Percentiles rank a stretch among this genome's conserved stretches.
Evolutionary conservation across 495 filamentous ascomycete species (phyloP).

Genomic region (Talaromyces trachyspermus): DNA sequence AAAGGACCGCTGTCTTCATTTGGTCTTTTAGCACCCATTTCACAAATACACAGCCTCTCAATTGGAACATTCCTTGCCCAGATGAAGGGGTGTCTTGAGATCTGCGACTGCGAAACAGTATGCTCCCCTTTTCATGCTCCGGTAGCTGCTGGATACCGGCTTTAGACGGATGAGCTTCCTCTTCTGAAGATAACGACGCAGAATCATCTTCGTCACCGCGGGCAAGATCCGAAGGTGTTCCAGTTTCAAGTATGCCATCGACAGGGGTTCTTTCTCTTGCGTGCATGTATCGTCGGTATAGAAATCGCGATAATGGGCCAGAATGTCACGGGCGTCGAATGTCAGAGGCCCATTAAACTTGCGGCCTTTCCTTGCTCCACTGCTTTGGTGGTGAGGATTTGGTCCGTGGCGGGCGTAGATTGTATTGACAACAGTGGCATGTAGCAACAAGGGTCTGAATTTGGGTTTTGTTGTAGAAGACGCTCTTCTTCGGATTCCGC

Average conservation of each 20-base stretch:
- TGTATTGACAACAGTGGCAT: constrained; percentile 85
- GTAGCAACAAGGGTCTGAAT: constrained; percentile 60
- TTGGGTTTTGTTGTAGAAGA: constrained; percentile 13
- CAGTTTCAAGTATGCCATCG: no score
- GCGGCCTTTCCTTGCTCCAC: background rate
- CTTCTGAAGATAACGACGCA: background rate
- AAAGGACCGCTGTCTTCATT: constrained; percentile 23
- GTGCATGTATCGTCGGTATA: constrained; percentile 24
- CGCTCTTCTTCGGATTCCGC: constrained; percentile 1
- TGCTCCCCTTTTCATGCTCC: background rate
- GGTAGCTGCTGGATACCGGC: background rate
- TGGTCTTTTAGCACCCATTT: constrained; percentile 67
- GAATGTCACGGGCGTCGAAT: constrained; percentile 32
- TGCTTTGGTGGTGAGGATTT: background rate
- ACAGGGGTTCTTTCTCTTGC: background rate
- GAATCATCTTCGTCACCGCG: constrained; percentile 1
- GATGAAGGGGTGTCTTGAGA: constrained; percentile 23
- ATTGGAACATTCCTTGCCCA: constrained; percentile 59
- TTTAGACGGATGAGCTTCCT: constrained; percentile 7
- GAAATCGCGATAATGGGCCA: constrained; percentile 26
- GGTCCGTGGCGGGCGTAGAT: constrained; percentile 52
- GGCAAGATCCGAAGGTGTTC: no score
- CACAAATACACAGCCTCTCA: constrained; percentile 61
- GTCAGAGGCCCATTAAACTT: constrained; percentile 9
- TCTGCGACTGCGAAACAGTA: no score